Conservation (phyloP, 202 grass and related monocot genomes). For the Bolboschoenoplectus hybrid region DNA sequence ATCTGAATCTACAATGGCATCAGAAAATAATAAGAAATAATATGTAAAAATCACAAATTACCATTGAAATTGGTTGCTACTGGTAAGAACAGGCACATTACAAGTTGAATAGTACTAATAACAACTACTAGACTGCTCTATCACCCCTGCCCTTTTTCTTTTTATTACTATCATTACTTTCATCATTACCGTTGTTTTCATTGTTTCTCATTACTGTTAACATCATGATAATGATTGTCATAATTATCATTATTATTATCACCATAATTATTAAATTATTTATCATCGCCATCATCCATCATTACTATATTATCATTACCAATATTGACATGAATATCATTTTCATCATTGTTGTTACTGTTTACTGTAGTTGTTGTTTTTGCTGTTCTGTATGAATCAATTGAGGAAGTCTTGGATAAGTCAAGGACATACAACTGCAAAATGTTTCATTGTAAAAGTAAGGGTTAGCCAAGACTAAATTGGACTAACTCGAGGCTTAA, state of each 20-base stretch:
- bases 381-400: not conserved
- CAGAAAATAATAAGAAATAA: slow-evolving; percentile 24
- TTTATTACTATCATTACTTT: not conserved
- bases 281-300: not conserved
- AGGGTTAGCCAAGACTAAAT: not conserved
- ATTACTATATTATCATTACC: not conserved
- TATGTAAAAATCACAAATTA: slow-evolving; percentile 23
- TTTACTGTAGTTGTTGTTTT: slow-evolving; percentile 3
- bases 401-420: not conserved
- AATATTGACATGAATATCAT: not conserved
- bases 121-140: not conserved
- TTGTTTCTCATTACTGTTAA: not conserved
- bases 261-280: not conserved
- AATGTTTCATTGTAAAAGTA: not conserved
- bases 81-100: not conserved
- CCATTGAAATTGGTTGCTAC: not conserved
- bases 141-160: not conserved
- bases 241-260: slow-evolving; percentile 1
- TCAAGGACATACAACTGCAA: not conserved
- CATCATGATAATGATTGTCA: slow-evolving; percentile 6
- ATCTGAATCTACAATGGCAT: slow-evolving; percentile 54
- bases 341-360: not conserved
- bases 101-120: not conserved
- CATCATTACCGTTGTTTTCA: slow-evolving; percentile 6
- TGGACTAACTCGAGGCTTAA: not conserved